Evolutionary conservation across 2,329 filamentous ascomycete genomes (phyloP).

Genomic region (Hypoxylon sp.): DNA sequence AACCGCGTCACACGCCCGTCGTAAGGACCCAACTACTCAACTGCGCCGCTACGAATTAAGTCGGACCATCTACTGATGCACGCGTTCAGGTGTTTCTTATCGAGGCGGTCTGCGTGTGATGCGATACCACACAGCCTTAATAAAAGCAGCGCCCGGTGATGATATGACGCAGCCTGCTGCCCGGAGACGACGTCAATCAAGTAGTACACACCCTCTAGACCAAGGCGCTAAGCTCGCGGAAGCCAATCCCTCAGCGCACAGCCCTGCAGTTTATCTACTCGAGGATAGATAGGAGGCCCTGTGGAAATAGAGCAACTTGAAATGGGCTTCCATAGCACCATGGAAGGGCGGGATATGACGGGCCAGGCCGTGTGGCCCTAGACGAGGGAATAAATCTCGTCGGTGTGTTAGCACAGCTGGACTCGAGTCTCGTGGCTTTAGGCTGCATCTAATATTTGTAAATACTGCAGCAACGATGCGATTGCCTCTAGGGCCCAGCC

Average conservation of each 20-base stretch:
- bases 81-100: slow-evolving; percentile 11
- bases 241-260: background rate
- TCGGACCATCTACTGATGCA: background rate
- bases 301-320: background rate
- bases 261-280: background rate
- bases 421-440: background rate
- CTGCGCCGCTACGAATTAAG: background rate
- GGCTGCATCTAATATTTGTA: background rate
- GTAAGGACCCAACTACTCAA: background rate
- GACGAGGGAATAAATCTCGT: background rate
- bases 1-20: background rate
- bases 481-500: background rate
- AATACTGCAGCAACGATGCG: background rate
- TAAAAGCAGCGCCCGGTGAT: slow-evolving; percentile 4
- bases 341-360: background rate
- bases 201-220: background rate
- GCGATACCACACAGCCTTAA: slow-evolving; percentile 24
- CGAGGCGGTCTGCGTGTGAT: slow-evolving; percentile 15
- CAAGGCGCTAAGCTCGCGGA: background rate
- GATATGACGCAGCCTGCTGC: background rate
- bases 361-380: background rate
- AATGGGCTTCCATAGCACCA: background rate
- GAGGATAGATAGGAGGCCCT: background rate
- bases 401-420: background rate
- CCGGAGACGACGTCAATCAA: background rate